Evolutionary conservation across 2,329 filamentous ascomycete genomes (phyloP), one percentile per base, ranked within the genome.

Genomic region (Hymenoscyphus scutula): DNA sequence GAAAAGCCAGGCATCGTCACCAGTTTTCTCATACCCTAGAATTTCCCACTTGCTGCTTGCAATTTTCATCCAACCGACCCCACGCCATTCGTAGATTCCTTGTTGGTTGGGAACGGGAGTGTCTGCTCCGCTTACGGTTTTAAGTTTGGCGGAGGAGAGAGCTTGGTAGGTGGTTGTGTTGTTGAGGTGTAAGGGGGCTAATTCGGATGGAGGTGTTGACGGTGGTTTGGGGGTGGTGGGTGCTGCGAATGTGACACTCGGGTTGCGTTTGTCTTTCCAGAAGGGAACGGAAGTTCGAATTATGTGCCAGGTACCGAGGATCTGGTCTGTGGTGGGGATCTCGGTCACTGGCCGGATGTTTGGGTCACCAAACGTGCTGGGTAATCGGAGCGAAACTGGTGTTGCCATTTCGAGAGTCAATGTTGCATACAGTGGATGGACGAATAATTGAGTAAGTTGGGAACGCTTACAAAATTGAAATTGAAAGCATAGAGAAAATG

Each of bases 241-340:
- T 7, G 5, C 25, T 51, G 17, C 1, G 8, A 55, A 55, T 17
- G 53, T 55, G 25, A 55, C 30, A 25, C 25, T 55, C 1, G 53
- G 27, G 53, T 55, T 55, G 17, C 53, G 27, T 32, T 55, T 55
- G 27, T 55, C 53, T 32, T 32, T 55, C 53, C 53, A 55, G 53
- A 55, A 55, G 3, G 53, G 53, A 17, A 55, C 30, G 2, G 53
- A 55, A 34, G 53, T 55, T 19, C 30, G 5, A 10, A 55, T 55
- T 23, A 55, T 55, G 27, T 30, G 30, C 53, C 53, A 55, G 27
- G 53, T 55, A 19, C 53, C 53, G 27, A 34, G 10, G 5, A 55
- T 30, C 13, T 55, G 11, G 17, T 55, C 53, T 2, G 13, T 2
- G 19, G 45, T 23, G 19, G 45, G 45, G 3, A 51, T 13, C 1